A percentile compares a stretch with the other conserved stretches of the same genome.
Conservation (phyloP, 768 basidiomycete genomes). For the Suillus ampliporus region DNA sequence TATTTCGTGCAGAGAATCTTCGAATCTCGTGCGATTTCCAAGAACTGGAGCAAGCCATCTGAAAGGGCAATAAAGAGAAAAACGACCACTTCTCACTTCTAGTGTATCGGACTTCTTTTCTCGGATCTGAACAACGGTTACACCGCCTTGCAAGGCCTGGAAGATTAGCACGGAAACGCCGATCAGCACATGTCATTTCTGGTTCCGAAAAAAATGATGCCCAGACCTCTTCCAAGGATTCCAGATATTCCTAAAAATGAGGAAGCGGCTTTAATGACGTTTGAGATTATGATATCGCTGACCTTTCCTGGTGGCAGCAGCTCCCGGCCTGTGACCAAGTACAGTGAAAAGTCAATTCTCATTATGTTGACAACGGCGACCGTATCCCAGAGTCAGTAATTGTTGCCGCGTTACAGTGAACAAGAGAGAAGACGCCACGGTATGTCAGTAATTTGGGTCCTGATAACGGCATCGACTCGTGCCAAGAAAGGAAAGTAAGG, state of each 20-base stretch:
- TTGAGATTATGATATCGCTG: slow-evolving; percentile 12
- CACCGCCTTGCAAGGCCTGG: slow-evolving; percentile 84
- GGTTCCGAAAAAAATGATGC: neutral
- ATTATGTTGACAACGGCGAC: slow-evolving; percentile 13
- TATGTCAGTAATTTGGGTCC: neutral
- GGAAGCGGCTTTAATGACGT: slow-evolving; percentile 9
- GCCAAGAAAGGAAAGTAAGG: neutral
- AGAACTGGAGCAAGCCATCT: slow-evolving; percentile 56
- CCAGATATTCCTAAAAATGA: slow-evolving; percentile 61
- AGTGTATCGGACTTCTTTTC: slow-evolving; percentile 85
- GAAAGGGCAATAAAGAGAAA: neutral
- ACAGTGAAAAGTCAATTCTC: slow-evolving; percentile 69
- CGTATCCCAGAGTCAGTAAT: neutral
- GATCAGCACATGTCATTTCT: neutral
- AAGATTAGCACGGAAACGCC: neutral
- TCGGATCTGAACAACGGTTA: slow-evolving; percentile 87
- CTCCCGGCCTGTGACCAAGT: slow-evolving; percentile 85
- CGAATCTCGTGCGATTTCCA: slow-evolving; percentile 70
- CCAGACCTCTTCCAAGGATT: slow-evolving; percentile 75
- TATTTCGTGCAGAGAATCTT: slow-evolving; percentile 78
- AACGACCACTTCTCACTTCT: slow-evolving; percentile 57
- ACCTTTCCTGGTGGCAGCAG: slow-evolving; percentile 81
- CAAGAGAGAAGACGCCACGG: neutral
- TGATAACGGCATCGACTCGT: neutral
- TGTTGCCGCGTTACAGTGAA: neutral